Base-by-base conservation (phyloP, 1,284 basidiomycete species). In the Apiotrichum brassicae region DNA sequence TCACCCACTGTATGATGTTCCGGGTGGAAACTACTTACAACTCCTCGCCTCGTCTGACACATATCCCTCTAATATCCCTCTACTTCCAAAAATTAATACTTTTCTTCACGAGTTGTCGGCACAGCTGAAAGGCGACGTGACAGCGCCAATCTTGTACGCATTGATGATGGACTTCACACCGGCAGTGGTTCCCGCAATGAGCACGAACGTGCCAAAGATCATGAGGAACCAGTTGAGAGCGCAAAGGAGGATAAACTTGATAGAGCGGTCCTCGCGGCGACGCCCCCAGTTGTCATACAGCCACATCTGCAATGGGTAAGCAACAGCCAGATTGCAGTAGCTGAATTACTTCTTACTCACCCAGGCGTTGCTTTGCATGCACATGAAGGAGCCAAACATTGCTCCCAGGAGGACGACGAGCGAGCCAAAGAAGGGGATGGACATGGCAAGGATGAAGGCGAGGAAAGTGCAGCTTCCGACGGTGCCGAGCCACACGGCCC, bases 391-490 rank as follows among this genome's bases (percentile, higher is more conserved):
- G 11, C 57, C 58, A 32, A 61, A 46, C 9, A 57, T 28, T 4
- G 59, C 48, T n/a, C 62, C 62, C 24, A 65, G 53, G 23, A 68
- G 53, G 40, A 51, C 51, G 22, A 68, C 44, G 11, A 70, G 54
- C 12, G 58, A 46, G 23, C 60, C 58, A 46, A 67, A 66, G 51
- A 71, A 61, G 7, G 63, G 62, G 40, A 69, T 63, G 18, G 59
- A 57, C 44, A 79, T 73, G 18, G 81, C 80, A 25, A 83, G 68
- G 20, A 84, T 65, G 63, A 79, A 82, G 1, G 79, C 77, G 36
- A 80, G 58, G 1, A 75, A 65, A 13, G 78, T 75, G 20, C 55
- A 56, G 14, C 36, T 35, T 22, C 41, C 51, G 13, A 54, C 51
- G 4, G 36, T 22, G 47, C 54, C 48, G 32, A 61, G 68, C 82